Base-by-base conservation (phyloP, 1,284 basidiomycete species). In the Ceratobasidium sp. region DNA sequence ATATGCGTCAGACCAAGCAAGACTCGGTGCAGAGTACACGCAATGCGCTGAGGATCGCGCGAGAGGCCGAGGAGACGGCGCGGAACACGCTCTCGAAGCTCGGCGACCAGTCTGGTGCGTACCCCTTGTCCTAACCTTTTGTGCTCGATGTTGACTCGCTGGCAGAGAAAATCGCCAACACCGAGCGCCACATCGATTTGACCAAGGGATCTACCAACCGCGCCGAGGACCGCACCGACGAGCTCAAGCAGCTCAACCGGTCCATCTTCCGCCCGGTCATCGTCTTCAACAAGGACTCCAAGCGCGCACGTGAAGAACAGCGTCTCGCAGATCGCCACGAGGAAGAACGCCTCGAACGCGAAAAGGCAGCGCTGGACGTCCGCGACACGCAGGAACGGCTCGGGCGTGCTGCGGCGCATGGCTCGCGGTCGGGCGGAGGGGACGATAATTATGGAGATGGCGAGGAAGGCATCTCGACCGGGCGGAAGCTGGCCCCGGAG, bases 41-140 rank as follows among this genome's bases (percentile, higher is more conserved):
- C 78, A 98, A 99, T 83, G 96, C 97, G 2, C 86, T 99, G 63
- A 88, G 95, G 64, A 87, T 98, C 81, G 97, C 96, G 27, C 87
- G 93, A 16, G 95, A 99, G 82, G 95, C 97, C 0, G 97, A 98
- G 82, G 98, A 99, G 83, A 98, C 94, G 7, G 98, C 95, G 27
- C 85, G 92, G 72, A 91, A 91, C 77, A 99, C 97, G 14, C 83
- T 99, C 56, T 85, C 84, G 77, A 93, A 90, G 80, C 88, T 99
- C 19, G 96, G 93, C n/a, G 92, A 95, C 78, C 98, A 99, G 84
- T 98, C 96, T 56, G 96, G 96, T 96, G 77, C 74, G 88, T 83
- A 0, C n/a, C 27, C 6, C 2, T 46, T 37, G 22, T 46, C 27
- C 37, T 59, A 9, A 39, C n/a, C 5, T 49, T 63, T 24, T 29